Evolutionary conservation across 768 basidiomycete species (phyloP), one percentile per base, ranked within the genome.

Genomic region (Leccinum ochraceum): DNA sequence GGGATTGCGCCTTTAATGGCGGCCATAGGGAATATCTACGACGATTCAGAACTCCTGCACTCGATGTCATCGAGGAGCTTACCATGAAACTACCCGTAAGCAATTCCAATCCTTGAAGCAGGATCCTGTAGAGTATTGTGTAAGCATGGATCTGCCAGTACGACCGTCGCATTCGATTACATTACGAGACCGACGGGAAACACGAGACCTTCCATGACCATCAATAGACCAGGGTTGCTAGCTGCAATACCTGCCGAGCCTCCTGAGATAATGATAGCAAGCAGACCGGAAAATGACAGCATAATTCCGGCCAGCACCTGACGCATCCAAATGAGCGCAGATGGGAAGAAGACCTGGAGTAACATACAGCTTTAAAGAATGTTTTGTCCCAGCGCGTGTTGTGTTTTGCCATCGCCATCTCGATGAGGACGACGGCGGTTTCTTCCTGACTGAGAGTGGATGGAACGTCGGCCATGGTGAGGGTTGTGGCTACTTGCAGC

Each of bases 71-170:
- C 5, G 36, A 57, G 10, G 11, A 36, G 50, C 71, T 53, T 61
- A 88, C 88, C 87, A 91, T 83, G 82, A 91, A 84, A 67, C 88
- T 88, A 67, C 88, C 89, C 53, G 89, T 90, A 39, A 90, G 71
- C 1, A 91, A 79, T 59, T 91, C 89, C 46, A 85, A 78, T 2
- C 86, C 86, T 73, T 89, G 86, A 14, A 90, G 75, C 11, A 87
- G 80, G 60, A 91, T 89, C 89, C 89, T 90, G 62, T 17, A 36
- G 32, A 11, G 1, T 24, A 3, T 24, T 24, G 3, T 3, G 24
- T 24, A 3, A 24, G 24, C 24, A 24, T 24, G 24, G 24, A 24
- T 24, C 22, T 24, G 22, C 22, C 22, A 24, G 22, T 24, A 24
- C 22, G 2, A 24, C 2, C 22, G 22, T 24, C 22, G 22, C 22